Evolutionary conservation across 352 stramenopile genomes (phyloP).

Genomic region (Phytophthora niederhauseri): DNA sequence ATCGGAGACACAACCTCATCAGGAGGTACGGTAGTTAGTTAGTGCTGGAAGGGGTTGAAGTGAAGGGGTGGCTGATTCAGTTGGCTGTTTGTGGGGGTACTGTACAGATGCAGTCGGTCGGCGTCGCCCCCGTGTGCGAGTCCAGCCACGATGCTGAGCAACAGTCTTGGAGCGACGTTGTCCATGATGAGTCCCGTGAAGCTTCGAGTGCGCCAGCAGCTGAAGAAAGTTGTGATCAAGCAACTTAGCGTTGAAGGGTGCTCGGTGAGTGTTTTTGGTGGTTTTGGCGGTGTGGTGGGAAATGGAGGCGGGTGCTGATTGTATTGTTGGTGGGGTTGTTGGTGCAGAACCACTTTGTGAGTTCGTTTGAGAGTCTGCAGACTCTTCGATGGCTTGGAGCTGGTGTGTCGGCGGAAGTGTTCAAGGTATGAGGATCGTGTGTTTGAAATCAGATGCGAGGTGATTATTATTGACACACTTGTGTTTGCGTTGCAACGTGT

Average conservation of each 20-base stretch:
- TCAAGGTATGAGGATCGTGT: conserved; percentile 44
- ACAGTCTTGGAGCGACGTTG: conserved; percentile 43
- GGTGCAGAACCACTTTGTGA: conserved; percentile 33
- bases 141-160: conserved; percentile 46
- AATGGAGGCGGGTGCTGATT: conserved; percentile 4
- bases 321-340: conserved; percentile 6
- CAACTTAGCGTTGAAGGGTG: conserved; percentile 30
- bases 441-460: conserved; percentile 3
- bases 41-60: background rate
- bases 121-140: conserved; percentile 42
- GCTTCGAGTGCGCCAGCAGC: conserved; percentile 17
- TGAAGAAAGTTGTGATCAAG: conserved; percentile 37
- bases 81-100: background rate
- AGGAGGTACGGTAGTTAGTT: conserved; percentile 17
- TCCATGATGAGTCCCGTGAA: conserved; percentile 44
- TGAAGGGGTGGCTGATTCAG: background rate
- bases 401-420: conserved; percentile 75
- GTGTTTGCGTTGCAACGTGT: background rate
- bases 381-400: conserved; percentile 65
- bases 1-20: conserved; percentile 10
- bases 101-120: conserved; percentile 22
- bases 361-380: conserved; percentile 61
- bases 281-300: background rate
- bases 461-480: conserved; percentile 7
- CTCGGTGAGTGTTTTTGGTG: conserved; percentile 24